These are phyloP conservation scores for Fusarium aywerte DNA, from an alignment of 2,329 filamentous ascomycete species.

Conservation along the genomic window DNA sequence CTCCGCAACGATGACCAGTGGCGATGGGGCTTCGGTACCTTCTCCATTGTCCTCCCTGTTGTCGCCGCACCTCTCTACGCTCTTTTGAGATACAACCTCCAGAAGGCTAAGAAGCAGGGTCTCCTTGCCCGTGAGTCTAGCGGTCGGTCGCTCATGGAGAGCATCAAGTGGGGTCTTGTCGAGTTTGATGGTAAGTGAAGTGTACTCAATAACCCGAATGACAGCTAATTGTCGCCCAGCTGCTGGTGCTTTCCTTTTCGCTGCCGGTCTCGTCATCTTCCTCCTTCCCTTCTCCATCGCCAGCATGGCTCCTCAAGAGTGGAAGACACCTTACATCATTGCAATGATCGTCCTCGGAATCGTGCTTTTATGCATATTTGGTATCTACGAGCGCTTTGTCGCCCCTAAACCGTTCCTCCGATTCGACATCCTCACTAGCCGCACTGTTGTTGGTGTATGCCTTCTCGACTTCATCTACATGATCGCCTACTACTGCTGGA, in stretches of 20 bases:
- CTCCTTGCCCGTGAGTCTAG: conserved; percentile 53
- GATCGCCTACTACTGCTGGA: conserved; percentile 58
- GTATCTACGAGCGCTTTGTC: conserved; percentile 64
- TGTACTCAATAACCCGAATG: conserved; percentile 14
- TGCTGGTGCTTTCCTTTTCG: conserved; percentile 63
- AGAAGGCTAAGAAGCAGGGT: conserved; percentile 64
- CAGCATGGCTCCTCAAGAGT: conserved; percentile 54
- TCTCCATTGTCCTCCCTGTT: conserved; percentile 71
- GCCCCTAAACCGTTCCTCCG: conserved; percentile 68
- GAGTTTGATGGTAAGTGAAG: conserved; percentile 46
- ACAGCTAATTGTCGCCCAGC: conserved; percentile 56
- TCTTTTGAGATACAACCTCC: conserved; percentile 65
- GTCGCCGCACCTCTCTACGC: conserved; percentile 68
- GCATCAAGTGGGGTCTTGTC: conserved; percentile 47
- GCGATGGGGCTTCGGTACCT: conserved; percentile 64
- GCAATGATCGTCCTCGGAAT: conserved; percentile 67
- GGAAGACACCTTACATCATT: conserved; percentile 62
- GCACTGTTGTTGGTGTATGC: conserved; percentile 62
- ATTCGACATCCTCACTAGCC: conserved; percentile 59
- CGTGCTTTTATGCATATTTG: conserved; percentile 62
- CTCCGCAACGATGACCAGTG: conserved; percentile 37
- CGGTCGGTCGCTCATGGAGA: conserved; percentile 58
- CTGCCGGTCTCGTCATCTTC: conserved; percentile 62
- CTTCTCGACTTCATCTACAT: conserved; percentile 53
- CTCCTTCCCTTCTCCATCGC: conserved; percentile 69